Conservation (phyloP, 2,329 filamentous ascomycete species). For the Aspergillus unguis region DNA sequence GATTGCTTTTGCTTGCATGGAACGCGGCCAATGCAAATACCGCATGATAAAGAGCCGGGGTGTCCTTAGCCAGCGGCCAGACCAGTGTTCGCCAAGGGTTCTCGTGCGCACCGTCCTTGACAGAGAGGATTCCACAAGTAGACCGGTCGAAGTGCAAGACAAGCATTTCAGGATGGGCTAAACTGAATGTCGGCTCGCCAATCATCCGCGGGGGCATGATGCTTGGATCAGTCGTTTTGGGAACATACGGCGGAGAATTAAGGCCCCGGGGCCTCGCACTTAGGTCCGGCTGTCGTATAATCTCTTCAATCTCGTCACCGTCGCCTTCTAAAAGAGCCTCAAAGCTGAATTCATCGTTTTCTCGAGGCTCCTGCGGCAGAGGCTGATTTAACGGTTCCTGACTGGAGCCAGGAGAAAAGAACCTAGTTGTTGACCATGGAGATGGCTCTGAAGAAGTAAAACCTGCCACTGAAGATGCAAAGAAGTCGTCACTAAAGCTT, state of each 20-base stretch:
- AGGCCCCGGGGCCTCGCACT: conserved; percentile 37
- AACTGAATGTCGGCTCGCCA: conserved; percentile 47
- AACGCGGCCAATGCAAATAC: conserved; percentile 68
- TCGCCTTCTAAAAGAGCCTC: conserved; percentile 33
- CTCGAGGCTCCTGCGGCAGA: conserved; percentile 8
- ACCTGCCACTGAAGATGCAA: conserved; percentile 11
- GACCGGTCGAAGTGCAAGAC: conserved; percentile 61
- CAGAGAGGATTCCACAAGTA: conserved; percentile 67
- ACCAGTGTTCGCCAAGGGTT: conserved; percentile 69
- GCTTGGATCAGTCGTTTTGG: conserved; percentile 24
- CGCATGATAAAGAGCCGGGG: conserved; percentile 65
- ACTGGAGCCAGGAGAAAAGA: conserved; percentile 8
- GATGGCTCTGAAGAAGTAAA: conserved; percentile 13
- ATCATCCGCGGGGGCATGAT: conserved; percentile 33
- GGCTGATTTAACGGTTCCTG: conserved; percentile 7
- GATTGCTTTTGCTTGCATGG: conserved; percentile 59
- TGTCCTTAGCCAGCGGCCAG: conserved; percentile 65
- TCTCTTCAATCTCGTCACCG: conserved; percentile 55
- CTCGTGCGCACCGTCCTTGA: conserved; percentile 66
- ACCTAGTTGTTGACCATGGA: conserved; percentile 19
- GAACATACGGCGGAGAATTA: conserved; percentile 33
- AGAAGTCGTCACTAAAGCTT: conserved; percentile 14
- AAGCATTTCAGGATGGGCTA: conserved; percentile 59
- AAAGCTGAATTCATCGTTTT: conserved; percentile 26
- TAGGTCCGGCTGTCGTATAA: conserved; percentile 43